Evolutionary conservation across 768 basidiomycete genomes (phyloP).

Genomic region (Leccinum broughii): DNA sequence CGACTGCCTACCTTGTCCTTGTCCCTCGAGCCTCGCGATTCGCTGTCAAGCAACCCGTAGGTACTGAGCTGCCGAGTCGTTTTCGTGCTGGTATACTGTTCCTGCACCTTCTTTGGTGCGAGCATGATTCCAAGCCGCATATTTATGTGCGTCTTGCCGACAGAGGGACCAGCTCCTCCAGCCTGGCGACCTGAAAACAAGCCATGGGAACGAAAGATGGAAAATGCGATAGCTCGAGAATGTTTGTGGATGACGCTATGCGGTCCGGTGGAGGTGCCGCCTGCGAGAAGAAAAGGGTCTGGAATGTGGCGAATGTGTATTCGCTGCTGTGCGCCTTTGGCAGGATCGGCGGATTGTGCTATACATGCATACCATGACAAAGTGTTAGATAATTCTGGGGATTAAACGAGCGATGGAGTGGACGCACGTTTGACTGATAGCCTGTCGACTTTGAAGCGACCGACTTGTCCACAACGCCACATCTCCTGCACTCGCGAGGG

Average conservation of each 20-base stretch:
- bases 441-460: slow-evolving; percentile 61
- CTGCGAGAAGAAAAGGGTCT: slow-evolving; percentile 44
- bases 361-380: not conserved
- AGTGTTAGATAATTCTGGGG: not conserved
- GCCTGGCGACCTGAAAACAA: slow-evolving; percentile 22
- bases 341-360: slow-evolving; percentile 46
- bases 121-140: slow-evolving; percentile 52
- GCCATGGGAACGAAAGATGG: slow-evolving; percentile 65
- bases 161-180: slow-evolving; percentile 9
- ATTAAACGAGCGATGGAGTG: slow-evolving; percentile 27
- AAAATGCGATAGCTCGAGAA: slow-evolving; percentile 76
- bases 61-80: slow-evolving; percentile 68
- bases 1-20: slow-evolving; percentile 15
- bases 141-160: slow-evolving; percentile 25
- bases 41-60: slow-evolving; percentile 63
- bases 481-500: slow-evolving; percentile 48
- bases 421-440: slow-evolving; percentile 37
- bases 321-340: slow-evolving; percentile 67
- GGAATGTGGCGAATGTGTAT: slow-evolving; percentile 59
- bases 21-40: slow-evolving; percentile 25
- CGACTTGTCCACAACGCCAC: slow-evolving; percentile 66
- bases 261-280: slow-evolving; percentile 52
- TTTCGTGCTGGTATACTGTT: slow-evolving; percentile 73
- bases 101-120: slow-evolving; percentile 74
- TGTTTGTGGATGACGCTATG: slow-evolving; percentile 77